phyloP scores from a whole-genome alignment of 2,329 filamentous ascomycete species.

The Aspergillus texensis region DNA sequence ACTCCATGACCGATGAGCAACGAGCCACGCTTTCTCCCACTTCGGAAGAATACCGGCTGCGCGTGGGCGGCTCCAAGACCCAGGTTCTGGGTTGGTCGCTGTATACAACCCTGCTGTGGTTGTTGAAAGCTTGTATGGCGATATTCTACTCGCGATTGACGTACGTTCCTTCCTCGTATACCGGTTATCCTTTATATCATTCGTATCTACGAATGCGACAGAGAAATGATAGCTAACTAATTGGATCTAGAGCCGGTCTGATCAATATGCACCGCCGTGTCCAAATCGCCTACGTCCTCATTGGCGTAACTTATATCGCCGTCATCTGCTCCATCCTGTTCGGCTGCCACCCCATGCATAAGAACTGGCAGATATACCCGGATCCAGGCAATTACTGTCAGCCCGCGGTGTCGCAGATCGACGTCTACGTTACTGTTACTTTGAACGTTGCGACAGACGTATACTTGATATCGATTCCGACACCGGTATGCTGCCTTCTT shows the following conservation, averaged over 20 bases:
- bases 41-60: constrained; percentile 51
- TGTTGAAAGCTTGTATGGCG: constrained; percentile 58
- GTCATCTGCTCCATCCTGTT: constrained; percentile 55
- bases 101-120: constrained; percentile 57
- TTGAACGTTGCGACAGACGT: constrained; percentile 60
- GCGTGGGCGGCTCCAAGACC: constrained; percentile 58
- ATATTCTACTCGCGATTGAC: constrained; percentile 61
- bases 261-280: constrained; percentile 50
- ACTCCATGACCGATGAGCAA: constrained; percentile 57
- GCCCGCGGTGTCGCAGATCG: constrained; percentile 53
- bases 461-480: constrained; percentile 62
- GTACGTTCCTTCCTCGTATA: constrained; percentile 24
- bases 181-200: not conserved
- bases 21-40: constrained; percentile 48
- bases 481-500: constrained; percentile 48
- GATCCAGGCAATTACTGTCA: constrained; percentile 58
- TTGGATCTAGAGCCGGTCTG: constrained; percentile 38
- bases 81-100: constrained; percentile 58
- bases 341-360: constrained; percentile 56
- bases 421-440: constrained; percentile 56
- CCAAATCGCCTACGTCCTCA: constrained; percentile 54
- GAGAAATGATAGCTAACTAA: not conserved
- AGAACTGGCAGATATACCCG: constrained; percentile 63
- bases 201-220: not conserved
- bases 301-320: constrained; percentile 53